Evolutionary conservation across 768 basidiomycete genomes (phyloP).

Genomic region (Calvatia gigantea): DNA sequence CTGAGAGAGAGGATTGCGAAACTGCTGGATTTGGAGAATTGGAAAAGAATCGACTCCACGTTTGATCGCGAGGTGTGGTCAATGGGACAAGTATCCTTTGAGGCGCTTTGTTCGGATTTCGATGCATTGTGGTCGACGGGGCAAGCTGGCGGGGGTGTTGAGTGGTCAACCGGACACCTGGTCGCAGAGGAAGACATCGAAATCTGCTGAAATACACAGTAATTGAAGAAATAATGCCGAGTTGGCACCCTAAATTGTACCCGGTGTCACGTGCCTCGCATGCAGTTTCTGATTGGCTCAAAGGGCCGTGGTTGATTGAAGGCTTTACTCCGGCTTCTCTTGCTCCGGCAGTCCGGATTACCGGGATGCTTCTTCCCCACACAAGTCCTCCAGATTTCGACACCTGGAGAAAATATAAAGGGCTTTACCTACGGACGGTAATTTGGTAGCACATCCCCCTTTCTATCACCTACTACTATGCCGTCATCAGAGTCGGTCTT

Average conservation of each 20-base stretch:
- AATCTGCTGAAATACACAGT: slow-evolving; percentile 16
- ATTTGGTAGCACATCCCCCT: neutral
- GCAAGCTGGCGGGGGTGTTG: slow-evolving; percentile 37
- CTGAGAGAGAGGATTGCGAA: slow-evolving; percentile 45
- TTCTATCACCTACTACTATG: slow-evolving; percentile 37
- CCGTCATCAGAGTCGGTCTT: slow-evolving; percentile 65
- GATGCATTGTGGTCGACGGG: slow-evolving; percentile 60
- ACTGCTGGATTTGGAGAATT: slow-evolving; percentile 16
- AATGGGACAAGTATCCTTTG: slow-evolving; percentile 34
- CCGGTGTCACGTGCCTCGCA: neutral
- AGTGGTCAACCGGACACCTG: slow-evolving; percentile 49
- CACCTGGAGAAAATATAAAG: slow-evolving; percentile 2
- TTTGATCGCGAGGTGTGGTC: slow-evolving; percentile 35
- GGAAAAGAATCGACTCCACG: slow-evolving; percentile 41
- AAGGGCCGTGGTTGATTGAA: neutral
- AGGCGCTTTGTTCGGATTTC: slow-evolving; percentile 12
- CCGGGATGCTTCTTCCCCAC: neutral
- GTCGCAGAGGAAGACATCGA: slow-evolving; percentile 23
- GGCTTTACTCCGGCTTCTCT: no score
- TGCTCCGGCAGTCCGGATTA: neutral
- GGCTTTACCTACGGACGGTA: neutral
- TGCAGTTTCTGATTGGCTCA: slow-evolving; percentile 1
- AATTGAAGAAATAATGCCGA: neutral
- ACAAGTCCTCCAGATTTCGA: neutral
- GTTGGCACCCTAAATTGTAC: neutral